Evolutionary conservation across 129 eudicot species (phyloP), one percentile per base, ranked within the genome.

Genomic region (Tagetes erecta): DNA sequence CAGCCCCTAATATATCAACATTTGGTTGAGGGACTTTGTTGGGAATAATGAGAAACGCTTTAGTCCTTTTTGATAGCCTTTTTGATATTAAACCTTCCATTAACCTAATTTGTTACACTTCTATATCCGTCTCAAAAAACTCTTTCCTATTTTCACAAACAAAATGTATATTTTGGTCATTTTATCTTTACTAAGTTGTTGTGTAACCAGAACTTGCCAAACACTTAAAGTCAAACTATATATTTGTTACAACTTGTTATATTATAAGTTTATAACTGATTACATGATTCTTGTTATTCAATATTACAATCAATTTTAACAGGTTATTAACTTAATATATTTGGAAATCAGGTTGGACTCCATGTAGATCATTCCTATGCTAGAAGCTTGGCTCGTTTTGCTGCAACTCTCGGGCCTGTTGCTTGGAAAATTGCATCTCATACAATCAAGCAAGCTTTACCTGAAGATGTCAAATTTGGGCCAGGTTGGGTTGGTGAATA

Each of bases 401-500:
- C 99, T 73, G 97, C 92, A 71, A 82, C 97, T 35, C 97, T 95
- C 8, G 97, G 97, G 14, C 70, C 96, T 12, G 86, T 84, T 79
- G 97, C 96, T 68, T 95, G 99, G 99, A 80, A 80, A 87, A 84
- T 89, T 58, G 99, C 99, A 34, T 88, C 99, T 46, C 86, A 84
- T 47, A 88, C 96, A 59, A 95, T 95, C 50, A 95, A 91, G 74
- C 94, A 87, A 81, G 94, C 91, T 39, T 77, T 95, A 67, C 97
- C 99, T 49, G 77, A 80, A 51, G 99, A 86, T 14, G 81, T 73
- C 49, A 88, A 95, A 78, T 91, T 74, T 78, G 99, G 99, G 8
- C 97, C 90, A 33, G 99, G 99, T 36, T 95, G 99, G 99, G 93
- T 95, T 3, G 99, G 91, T 11, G 99, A 95, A 76, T 95, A 91